These are phyloP conservation scores for Cylindrotheca fusiformis DNA, from an alignment of 108 stramenopile species.

Conservation along the genomic window DNA sequence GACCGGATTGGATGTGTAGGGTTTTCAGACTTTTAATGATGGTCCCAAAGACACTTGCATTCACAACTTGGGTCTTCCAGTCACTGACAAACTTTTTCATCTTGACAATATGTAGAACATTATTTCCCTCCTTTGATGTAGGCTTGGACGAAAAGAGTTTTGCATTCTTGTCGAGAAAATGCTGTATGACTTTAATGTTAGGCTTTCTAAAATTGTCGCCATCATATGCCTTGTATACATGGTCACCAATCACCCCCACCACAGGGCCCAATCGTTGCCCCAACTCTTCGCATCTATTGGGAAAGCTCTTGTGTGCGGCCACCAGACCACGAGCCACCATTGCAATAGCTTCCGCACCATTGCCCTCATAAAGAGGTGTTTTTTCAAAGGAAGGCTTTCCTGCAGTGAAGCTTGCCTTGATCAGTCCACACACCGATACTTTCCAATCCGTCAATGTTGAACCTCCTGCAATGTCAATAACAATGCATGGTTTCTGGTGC, in stretches of 20 bases:
- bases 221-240: background rate
- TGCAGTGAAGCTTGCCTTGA: background rate
- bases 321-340: background rate
- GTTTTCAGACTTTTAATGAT: too few relatives aligned
- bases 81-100: too few relatives aligned
- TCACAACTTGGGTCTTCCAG: too few relatives aligned
- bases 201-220: too few relatives aligned
- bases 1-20: too few relatives aligned
- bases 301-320: background rate
- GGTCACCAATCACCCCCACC: background rate
- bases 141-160: too few relatives aligned
- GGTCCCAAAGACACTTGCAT: too few relatives aligned
- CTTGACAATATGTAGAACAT: too few relatives aligned
- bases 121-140: too few relatives aligned
- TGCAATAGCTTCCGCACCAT: background rate
- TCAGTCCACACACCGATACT: background rate
- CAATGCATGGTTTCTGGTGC: background rate
- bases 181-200: too few relatives aligned
- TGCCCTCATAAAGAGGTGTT: background rate
- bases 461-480: background rate
- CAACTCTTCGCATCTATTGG: background rate
- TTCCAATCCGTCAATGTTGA: background rate
- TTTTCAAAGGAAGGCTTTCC: background rate
- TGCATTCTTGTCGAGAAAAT: too few relatives aligned
- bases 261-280: constrained; percentile 3